Percentiles rank a stretch among this genome's conserved stretches.
Conservation (phyloP, 73 alveolate genomes). For the Tetrahymena elliotti region DNA sequence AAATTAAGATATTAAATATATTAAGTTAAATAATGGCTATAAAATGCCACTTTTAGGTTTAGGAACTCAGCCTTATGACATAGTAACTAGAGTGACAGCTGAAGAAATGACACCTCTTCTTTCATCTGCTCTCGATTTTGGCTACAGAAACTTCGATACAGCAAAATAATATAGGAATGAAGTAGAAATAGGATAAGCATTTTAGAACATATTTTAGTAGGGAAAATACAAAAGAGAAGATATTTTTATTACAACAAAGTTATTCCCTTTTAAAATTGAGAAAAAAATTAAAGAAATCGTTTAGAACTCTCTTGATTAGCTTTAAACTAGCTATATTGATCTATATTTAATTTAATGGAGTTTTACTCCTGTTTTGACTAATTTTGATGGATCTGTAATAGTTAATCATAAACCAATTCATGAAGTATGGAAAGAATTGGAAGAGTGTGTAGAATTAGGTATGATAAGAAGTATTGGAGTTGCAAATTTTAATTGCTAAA, state of each 20-base stretch:
- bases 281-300: conserved; percentile 54
- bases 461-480: conserved; percentile 61
- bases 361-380: conserved; percentile 8
- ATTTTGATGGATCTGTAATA: conserved; percentile 6
- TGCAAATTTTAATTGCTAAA: conserved; percentile 55
- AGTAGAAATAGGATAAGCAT: conserved; percentile 43
- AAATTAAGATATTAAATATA: conserved; percentile 2
- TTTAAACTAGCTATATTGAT: conserved; percentile 57
- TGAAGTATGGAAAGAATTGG: conserved; percentile 61
- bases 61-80: conserved; percentile 37
- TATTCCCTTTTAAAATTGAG: conserved; percentile 48
- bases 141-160: neutral
- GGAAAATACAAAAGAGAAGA: conserved; percentile 59
- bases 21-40: conserved; percentile 37
- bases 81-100: neutral
- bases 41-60: conserved; percentile 55
- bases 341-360: conserved; percentile 74
- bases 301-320: conserved; percentile 48
- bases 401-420: conserved; percentile 43
- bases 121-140: neutral
- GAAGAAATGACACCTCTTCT: neutral
- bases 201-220: conserved; percentile 14
- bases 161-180: conserved; percentile 1
- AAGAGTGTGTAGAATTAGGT: conserved; percentile 59
- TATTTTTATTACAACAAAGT: conserved; percentile 48